These are phyloP conservation scores for Botrytis pseudocinerea DNA, from an alignment of 2,329 filamentous ascomycete genomes.

Conservation along the genomic window DNA sequence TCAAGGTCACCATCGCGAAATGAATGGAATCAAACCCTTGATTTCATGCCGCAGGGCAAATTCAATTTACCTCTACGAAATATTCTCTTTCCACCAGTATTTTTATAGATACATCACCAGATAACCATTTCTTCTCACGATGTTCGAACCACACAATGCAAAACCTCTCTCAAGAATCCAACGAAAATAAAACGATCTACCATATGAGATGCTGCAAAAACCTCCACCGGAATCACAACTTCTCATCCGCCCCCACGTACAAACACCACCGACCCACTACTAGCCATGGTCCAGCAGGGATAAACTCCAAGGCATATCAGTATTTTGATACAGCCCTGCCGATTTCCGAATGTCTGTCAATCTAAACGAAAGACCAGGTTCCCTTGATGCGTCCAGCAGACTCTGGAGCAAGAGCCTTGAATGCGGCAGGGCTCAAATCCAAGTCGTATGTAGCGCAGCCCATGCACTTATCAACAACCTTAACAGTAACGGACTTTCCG, in stretches of 20 bases:
- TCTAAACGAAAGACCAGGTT: conserved; percentile 48
- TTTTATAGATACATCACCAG: background rate
- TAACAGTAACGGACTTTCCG: conserved; percentile 59
- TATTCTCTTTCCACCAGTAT: background rate
- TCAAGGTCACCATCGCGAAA: background rate
- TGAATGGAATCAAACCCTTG: background rate
- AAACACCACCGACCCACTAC: background rate
- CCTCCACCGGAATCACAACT: background rate
- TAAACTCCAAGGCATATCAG: background rate
- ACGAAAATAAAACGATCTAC: conserved; percentile 2
- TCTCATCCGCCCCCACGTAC: background rate
- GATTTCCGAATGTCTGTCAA: background rate
- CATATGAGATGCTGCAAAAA: background rate
- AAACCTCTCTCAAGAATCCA: background rate
- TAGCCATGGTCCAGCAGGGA: background rate
- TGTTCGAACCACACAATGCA: background rate
- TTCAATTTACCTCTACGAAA: background rate
- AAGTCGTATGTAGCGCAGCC: conserved; percentile 60
- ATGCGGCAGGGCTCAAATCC: conserved; percentile 60
- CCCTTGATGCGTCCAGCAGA: conserved; percentile 47
- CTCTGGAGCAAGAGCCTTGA: conserved; percentile 52
- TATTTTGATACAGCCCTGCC: background rate
- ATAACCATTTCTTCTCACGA: background rate
- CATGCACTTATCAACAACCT: conserved; percentile 73
- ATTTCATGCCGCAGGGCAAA: background rate